Conservation (phyloP, 306 rosid genomes). For the Erythrophleum fordii region DNA sequence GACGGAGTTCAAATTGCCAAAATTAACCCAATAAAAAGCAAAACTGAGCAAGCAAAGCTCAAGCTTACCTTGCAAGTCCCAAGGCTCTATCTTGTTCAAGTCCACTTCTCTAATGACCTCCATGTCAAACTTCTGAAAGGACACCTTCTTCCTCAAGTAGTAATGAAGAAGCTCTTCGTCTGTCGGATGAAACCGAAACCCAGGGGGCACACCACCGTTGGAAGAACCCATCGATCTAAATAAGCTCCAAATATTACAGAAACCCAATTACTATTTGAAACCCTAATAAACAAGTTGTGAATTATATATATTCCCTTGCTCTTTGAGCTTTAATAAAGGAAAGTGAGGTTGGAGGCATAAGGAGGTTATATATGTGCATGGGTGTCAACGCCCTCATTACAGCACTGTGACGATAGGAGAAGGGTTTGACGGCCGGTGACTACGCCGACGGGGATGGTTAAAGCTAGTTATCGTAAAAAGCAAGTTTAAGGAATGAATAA, state of each 20-base stretch:
- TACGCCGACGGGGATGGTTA: conserved; percentile 88
- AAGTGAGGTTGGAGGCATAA: conserved; percentile 42
- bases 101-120: conserved; percentile 95
- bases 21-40: no score
- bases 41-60: neutral
- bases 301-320: neutral
- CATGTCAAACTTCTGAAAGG: conserved; percentile 93
- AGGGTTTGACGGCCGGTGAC: conserved; percentile 97
- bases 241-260: neutral
- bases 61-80: conserved; percentile 91
- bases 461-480: conserved; percentile 75
- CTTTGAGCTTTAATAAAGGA: conserved; percentile 8
- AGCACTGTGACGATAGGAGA: conserved; percentile 42
- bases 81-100: conserved; percentile 97
- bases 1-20: no score
- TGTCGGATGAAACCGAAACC: conserved; percentile 92
- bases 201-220: conserved; percentile 93
- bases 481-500: conserved; percentile 65
- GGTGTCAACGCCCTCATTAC: conserved; percentile 60
- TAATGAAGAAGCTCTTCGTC: conserved; percentile 92
- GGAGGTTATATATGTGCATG: conserved; percentile 47
- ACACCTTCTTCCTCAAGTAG: conserved; percentile 87
- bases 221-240: conserved; percentile 57
- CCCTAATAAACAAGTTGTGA: neutral
- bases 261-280: conserved; percentile 11